phyloP scores from a whole-genome alignment of 192 early-diverging fungal species.

The Gryganskiella cystojenkinii region DNA sequence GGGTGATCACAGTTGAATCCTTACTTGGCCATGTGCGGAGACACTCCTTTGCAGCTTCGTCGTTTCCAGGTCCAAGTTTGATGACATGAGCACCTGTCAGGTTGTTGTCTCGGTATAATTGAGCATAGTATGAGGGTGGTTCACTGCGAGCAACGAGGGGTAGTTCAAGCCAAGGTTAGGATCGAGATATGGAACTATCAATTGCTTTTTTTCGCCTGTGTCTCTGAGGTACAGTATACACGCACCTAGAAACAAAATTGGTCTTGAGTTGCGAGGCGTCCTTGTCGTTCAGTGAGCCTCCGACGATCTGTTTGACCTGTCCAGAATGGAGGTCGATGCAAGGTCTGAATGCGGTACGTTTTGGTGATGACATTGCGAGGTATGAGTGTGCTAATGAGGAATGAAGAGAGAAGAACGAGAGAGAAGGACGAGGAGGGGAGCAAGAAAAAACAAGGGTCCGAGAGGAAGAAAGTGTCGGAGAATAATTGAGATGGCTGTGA shows the following conservation, averaged over 20 bases:
- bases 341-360: slow-evolving; percentile 83
- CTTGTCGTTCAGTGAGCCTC: slow-evolving; percentile 85
- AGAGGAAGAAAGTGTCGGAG: neutral
- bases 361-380: neutral
- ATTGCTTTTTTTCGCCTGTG: slow-evolving; percentile 1
- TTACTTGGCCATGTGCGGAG: slow-evolving; percentile 85
- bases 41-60: slow-evolving; percentile 84
- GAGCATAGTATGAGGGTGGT: slow-evolving; percentile 83
- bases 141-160: slow-evolving; percentile 66
- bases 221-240: neutral
- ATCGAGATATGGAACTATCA: too few species aligned
- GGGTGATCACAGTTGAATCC: neutral
- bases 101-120: slow-evolving; percentile 77
- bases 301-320: slow-evolving; percentile 99
- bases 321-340: slow-evolving; percentile 99
- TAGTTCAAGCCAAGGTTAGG: neutral
- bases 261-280: slow-evolving; percentile 72
- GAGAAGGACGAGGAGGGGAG: neutral
- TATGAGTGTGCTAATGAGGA: neutral
- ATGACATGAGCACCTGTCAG: slow-evolving; percentile 94
- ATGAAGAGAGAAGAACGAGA: neutral
- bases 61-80: slow-evolving; percentile 91
- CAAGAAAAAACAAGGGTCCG: neutral
- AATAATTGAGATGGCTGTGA: neutral
- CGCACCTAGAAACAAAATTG: slow-evolving; percentile 91